Conservation (phyloP, 805 yeast species). For the Sugiyamaella qingdaonensis region DNA sequence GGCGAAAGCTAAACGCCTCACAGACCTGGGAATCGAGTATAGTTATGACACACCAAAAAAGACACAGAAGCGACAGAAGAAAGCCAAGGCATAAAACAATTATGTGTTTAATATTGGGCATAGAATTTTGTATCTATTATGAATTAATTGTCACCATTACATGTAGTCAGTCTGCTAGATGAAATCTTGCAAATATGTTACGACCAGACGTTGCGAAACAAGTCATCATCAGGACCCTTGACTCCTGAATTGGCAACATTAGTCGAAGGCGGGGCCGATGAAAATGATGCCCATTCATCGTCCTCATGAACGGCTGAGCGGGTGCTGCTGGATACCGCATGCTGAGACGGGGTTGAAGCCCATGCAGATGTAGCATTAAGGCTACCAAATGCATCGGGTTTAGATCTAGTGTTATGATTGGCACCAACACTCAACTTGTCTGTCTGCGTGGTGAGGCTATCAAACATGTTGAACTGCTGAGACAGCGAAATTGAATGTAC, state of each 20-base stretch:
- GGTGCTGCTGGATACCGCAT: slow-evolving; percentile 6
- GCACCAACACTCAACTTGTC: slow-evolving; percentile 17
- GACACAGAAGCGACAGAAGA: slow-evolving; percentile 7
- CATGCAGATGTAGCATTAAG: slow-evolving; percentile 14
- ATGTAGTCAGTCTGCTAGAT: not conserved
- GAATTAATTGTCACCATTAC: no score
- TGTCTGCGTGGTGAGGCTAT: slow-evolving; percentile 11
- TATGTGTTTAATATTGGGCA: not conserved
- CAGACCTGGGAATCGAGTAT: slow-evolving; percentile 56
- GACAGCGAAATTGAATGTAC: not conserved
- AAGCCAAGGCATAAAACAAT: slow-evolving; percentile 9
- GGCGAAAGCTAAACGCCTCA: slow-evolving; percentile 47
- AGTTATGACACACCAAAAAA: slow-evolving; percentile 11
- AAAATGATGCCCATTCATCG: slow-evolving; percentile 23
- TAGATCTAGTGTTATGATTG: not conserved
- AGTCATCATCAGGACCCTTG: slow-evolving; percentile 31
- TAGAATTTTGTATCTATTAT: not conserved
- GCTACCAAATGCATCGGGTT: slow-evolving; percentile 13
- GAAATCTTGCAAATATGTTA: slow-evolving; percentile 11
- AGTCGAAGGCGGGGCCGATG: slow-evolving; percentile 21
- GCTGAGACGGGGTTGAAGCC: slow-evolving; percentile 14
- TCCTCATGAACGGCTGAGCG: not conserved
- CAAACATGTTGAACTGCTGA: slow-evolving; percentile 9
- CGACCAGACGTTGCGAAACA: slow-evolving; percentile 37
- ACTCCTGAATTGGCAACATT: slow-evolving; percentile 13